A percentile compares a stretch with the other conserved stretches of the same genome.
These are phyloP conservation scores for Solanum dulcamara DNA, from an alignment of 257 asterid genomes.

Conservation along the genomic window DNA sequence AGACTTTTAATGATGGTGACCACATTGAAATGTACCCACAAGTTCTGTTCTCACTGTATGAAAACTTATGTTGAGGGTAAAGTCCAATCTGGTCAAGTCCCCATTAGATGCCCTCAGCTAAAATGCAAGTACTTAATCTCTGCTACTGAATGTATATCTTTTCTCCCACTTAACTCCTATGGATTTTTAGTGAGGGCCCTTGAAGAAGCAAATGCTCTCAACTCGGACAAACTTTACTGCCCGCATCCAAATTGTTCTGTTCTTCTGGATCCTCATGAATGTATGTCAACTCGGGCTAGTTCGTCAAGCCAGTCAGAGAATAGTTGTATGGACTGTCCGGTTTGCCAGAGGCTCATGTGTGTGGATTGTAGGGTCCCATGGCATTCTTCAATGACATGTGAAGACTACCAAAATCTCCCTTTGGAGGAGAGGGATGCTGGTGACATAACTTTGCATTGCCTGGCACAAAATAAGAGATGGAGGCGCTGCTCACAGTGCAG, in stretches of 20 bases:
- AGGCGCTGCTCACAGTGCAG: conserved; percentile 62
- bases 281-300: conserved; percentile 41
- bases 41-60: conserved; percentile 84
- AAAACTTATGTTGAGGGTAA: conserved; percentile 74
- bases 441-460: conserved; percentile 32
- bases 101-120: conserved; percentile 67
- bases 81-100: conserved; percentile 41
- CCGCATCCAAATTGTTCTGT: conserved; percentile 71
- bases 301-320: conserved; percentile 45
- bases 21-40: conserved; percentile 73
- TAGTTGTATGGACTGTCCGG: conserved; percentile 66
- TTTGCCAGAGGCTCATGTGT: conserved; percentile 61
- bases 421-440: conserved; percentile 59
- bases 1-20: conserved; percentile 62
- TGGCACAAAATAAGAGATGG: conserved; percentile 52
- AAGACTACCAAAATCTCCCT: conserved; percentile 52
- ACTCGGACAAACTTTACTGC: conserved; percentile 39
- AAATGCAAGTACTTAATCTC: conserved; percentile 70
- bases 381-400: conserved; percentile 83
- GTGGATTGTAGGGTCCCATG: conserved; percentile 75
- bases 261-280: conserved; percentile 57
- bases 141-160: conserved; percentile 40
- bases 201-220: conserved; percentile 27
- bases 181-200: conserved; percentile 56
- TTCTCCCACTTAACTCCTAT: conserved; percentile 67